Percentiles rank a stretch among this genome's conserved stretches.
These are phyloP conservation scores for Colletotrichum agaves DNA, from an alignment of 2,329 filamentous ascomycete genomes.

Conservation along the genomic window DNA sequence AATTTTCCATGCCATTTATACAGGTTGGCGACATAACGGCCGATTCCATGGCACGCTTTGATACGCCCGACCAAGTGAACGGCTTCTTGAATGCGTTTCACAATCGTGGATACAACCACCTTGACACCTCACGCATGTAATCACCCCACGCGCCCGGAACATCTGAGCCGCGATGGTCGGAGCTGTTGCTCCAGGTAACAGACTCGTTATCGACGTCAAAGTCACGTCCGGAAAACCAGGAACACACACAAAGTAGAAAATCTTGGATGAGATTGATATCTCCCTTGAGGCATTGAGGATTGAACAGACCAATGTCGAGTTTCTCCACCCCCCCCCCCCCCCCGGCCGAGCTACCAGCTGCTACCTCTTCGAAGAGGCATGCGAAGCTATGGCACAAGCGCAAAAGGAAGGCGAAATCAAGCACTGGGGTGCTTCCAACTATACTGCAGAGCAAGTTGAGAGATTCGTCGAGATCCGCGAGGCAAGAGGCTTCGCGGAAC, in stretches of 20 bases:
- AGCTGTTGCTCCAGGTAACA: constrained; percentile 41
- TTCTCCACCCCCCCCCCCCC: constrained; percentile 57
- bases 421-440: constrained; percentile 59
- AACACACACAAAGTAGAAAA: constrained; percentile 43
- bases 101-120: constrained; percentile 42
- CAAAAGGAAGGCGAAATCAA: constrained; percentile 55
- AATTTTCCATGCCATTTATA: background rate
- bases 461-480: constrained; percentile 55
- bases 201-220: constrained; percentile 51
- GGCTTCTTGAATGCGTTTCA: constrained; percentile 40
- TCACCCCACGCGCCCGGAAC: constrained; percentile 40
- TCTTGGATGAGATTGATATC: constrained; percentile 44
- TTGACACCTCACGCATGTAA: constrained; percentile 50
- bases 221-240: constrained; percentile 42
- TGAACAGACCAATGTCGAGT: constrained; percentile 48
- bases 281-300: constrained; percentile 46
- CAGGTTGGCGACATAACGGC: constrained; percentile 35
- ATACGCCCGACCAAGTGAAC: constrained; percentile 42
- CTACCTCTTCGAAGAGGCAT: constrained; percentile 53
- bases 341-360: constrained; percentile 58
- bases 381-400: constrained; percentile 54
- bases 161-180: constrained; percentile 48
- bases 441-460: constrained; percentile 55
- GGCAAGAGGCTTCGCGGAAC: constrained; percentile 52
- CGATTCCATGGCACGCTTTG: constrained; percentile 28